phyloP scores from a whole-genome alignment of 805 yeast species.

The Naumovozyma dairenensis region DNA sequence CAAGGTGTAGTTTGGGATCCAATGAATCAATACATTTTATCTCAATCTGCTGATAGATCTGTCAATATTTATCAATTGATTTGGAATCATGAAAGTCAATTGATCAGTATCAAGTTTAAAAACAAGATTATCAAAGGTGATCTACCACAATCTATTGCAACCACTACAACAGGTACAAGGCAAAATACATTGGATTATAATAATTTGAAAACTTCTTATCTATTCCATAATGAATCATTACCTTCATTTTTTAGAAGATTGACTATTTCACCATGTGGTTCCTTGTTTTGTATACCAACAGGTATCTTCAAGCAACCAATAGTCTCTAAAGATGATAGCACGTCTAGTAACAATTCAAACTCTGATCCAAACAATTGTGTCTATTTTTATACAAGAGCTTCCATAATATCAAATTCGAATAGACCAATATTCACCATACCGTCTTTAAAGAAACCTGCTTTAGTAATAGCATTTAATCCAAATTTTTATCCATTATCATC shows the following conservation, averaged over 20 bases:
- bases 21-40: conserved; percentile 57
- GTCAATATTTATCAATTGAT: conserved; percentile 50
- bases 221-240: conserved; percentile 79
- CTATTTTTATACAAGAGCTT: conserved; percentile 64
- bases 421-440: conserved; percentile 75
- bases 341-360: conserved; percentile 15
- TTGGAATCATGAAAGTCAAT: conserved; percentile 6
- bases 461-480: conserved; percentile 75
- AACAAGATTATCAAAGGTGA: conserved; percentile 49
- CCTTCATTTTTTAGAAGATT: conserved; percentile 86
- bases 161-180: no score
- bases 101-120: conserved; percentile 17
- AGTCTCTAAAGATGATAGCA: conserved; percentile 7
- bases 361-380: conserved; percentile 58
- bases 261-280: conserved; percentile 85
- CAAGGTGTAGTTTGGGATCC: conserved; percentile 99
- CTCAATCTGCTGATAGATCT: conserved; percentile 84
- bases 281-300: conserved; percentile 64
- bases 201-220: conserved; percentile 30
- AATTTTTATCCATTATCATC: conserved; percentile 33
- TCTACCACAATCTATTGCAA: conserved; percentile 32
- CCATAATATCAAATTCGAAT: conserved; percentile 36
- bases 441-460: conserved; percentile 72
- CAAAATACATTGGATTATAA: conserved; percentile 13
- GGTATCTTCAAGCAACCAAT: conserved; percentile 43